These are phyloP conservation scores for Pseudocercospora ulei DNA, from an alignment of 2,329 filamentous ascomycete genomes.

Conservation along the genomic window DNA sequence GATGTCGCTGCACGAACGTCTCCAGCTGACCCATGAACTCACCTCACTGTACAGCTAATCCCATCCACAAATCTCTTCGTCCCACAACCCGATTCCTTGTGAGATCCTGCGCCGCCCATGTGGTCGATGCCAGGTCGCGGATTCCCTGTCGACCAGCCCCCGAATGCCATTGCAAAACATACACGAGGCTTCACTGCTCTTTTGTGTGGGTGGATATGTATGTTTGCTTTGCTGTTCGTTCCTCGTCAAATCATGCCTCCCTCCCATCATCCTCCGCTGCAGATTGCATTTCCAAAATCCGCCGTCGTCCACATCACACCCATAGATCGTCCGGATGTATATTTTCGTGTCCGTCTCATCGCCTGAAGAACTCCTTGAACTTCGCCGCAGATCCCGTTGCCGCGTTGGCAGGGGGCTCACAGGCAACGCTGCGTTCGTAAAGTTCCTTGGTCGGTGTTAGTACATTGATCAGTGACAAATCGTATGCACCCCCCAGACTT, in stretches of 20 bases:
- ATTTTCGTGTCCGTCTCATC: constrained; percentile 31
- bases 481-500: constrained; percentile 35
- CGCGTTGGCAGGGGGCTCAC: constrained; percentile 40
- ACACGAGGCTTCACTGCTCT: not conserved
- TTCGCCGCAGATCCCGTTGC: constrained; percentile 30
- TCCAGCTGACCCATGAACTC: too few relatives aligned
- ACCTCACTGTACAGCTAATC: constrained; percentile 1
- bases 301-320: not conserved
- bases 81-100: not conserved
- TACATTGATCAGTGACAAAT: too few relatives aligned
- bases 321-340: not conserved
- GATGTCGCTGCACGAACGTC: not conserved
- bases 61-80: not conserved
- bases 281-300: not conserved
- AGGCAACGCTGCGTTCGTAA: constrained; percentile 49
- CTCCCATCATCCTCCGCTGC: not conserved
- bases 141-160: not conserved
- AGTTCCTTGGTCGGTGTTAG: too few relatives aligned
- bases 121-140: too few relatives aligned
- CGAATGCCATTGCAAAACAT: not conserved
- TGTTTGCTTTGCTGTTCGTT: constrained; percentile 3
- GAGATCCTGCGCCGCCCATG: too few relatives aligned
- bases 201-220: not conserved
- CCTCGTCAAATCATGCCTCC: constrained; percentile 2
- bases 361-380: constrained; percentile 41